Base-by-base conservation (phyloP, 768 basidiomycete species). In the Pisolithus tinctorius region DNA sequence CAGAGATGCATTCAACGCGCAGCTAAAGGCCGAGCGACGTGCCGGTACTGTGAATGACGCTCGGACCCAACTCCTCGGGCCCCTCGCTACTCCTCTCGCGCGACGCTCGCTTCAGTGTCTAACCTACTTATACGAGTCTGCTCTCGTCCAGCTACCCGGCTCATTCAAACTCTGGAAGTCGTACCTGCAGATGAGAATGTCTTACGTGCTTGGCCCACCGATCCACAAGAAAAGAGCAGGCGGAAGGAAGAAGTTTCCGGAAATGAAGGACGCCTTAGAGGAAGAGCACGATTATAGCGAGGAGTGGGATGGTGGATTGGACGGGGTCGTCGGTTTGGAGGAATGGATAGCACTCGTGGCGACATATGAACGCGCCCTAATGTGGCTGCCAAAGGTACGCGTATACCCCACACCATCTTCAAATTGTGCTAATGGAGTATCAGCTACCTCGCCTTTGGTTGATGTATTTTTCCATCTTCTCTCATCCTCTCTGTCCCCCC, bases 131-230 rank as follows among this genome's bases (percentile, higher is more conserved):
- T 98, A 96, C 64, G 96, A 99, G 69, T 76, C 90, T 17, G 95
- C 95, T 0, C 78, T 99, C 23, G 77, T 71, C 4, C 80, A 93
- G 56, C 96, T 97, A 61, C 87, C 94, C 1, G 82, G 79, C 10
- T 90, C 86, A 2, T 98, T 92, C 81, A 93, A 96, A 67, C 71
- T 98, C 48, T 98, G 96, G 96, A 93, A 92, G 63, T 80, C 89
- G 0, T 99, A 99, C 68, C 74, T 97, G 40, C 77, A 76, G 47
- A 82, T 85, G 71, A 80, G 96, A 45, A 84, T 88, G 77, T 75
- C 78, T 1, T 96, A 86, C 68, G 90, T 98, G 4, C 74, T 95
- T 9, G 96, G 95, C 2, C 84, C 80, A 57, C 78, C 76, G 1
- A 69, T 84, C 6, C 65, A 77, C 40, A 86, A 83, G 69, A 86